These are phyloP conservation scores for Cenchrus purpureus DNA, from an alignment of 176 grass and related monocot genomes.

Conservation along the genomic window DNA sequence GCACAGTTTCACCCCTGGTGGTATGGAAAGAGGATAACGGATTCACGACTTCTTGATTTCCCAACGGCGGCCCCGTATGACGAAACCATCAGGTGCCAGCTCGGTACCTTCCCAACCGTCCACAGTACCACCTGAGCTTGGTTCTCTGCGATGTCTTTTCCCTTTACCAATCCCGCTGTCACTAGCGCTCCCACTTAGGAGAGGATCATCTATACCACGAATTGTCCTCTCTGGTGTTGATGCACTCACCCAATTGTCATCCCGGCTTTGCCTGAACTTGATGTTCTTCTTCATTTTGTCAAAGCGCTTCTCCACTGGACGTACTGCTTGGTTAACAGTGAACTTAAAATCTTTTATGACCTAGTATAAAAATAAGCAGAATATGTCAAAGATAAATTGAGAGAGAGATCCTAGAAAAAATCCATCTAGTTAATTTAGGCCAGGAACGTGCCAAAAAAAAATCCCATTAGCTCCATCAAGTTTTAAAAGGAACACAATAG, in stretches of 20 bases:
- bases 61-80: constrained; percentile 45
- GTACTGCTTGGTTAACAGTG: constrained; percentile 76
- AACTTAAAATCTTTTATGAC: constrained; percentile 95
- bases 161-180: constrained; percentile 54
- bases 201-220: constrained; percentile 80
- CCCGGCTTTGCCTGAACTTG: constrained; percentile 52
- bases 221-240: constrained; percentile 45
- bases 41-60: constrained; percentile 43
- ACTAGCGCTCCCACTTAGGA: constrained; percentile 63
- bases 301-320: constrained; percentile 73
- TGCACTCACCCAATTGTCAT: constrained; percentile 67
- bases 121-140: constrained; percentile 24
- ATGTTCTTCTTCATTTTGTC: constrained; percentile 66
- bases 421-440: background rate
- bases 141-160: constrained; percentile 44
- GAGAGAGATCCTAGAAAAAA: background rate
- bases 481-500: background rate
- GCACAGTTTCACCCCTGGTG: background rate
- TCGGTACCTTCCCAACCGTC: constrained; percentile 48
- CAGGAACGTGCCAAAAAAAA: background rate
- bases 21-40: background rate
- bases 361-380: constrained; percentile 22
- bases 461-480: background rate
- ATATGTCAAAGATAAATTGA: background rate
- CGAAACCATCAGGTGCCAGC: constrained; percentile 38